Percentiles rank a stretch among this genome's conserved stretches.
These are phyloP conservation scores for Cyclotella atomus DNA, from an alignment of 108 stramenopile genomes.

Conservation along the genomic window DNA sequence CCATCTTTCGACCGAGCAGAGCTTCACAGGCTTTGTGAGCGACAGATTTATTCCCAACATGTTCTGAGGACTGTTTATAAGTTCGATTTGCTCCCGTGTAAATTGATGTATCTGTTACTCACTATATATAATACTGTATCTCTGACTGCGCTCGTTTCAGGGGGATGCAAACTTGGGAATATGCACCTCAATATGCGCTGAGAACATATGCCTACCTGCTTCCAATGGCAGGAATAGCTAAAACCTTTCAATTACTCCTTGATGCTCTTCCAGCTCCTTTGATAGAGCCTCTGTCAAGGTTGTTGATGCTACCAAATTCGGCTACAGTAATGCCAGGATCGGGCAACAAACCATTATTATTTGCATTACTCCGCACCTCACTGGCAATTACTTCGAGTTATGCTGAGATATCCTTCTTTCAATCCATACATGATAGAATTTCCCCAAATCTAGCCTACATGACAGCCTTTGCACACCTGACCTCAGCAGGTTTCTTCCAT, in stretches of 20 bases:
- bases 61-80: slow-evolving; percentile 39
- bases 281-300: slow-evolving; percentile 19
- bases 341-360: slow-evolving; percentile 33
- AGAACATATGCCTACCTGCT: slow-evolving; percentile 94
- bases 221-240: slow-evolving; percentile 57
- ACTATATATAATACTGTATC: background rate
- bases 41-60: slow-evolving; percentile 47
- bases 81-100: background rate
- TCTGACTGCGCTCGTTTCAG: background rate
- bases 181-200: slow-evolving; percentile 90
- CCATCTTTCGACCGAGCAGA: slow-evolving; percentile 46
- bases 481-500: slow-evolving; percentile 81
- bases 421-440: slow-evolving; percentile 18
- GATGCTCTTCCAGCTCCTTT: slow-evolving; percentile 21
- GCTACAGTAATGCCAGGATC: background rate
- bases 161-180: slow-evolving; percentile 95
- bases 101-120: background rate
- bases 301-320: background rate
- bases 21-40: slow-evolving; percentile 45
- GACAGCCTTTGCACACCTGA: slow-evolving; percentile 64
- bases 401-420: slow-evolving; percentile 41
- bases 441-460: slow-evolving; percentile 16
- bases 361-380: slow-evolving; percentile 44
- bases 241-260: slow-evolving; percentile 11
- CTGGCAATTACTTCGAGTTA: slow-evolving; percentile 17